Base-by-base conservation (phyloP, 257 asterid species). In the Ocimum tenuiflorum region DNA sequence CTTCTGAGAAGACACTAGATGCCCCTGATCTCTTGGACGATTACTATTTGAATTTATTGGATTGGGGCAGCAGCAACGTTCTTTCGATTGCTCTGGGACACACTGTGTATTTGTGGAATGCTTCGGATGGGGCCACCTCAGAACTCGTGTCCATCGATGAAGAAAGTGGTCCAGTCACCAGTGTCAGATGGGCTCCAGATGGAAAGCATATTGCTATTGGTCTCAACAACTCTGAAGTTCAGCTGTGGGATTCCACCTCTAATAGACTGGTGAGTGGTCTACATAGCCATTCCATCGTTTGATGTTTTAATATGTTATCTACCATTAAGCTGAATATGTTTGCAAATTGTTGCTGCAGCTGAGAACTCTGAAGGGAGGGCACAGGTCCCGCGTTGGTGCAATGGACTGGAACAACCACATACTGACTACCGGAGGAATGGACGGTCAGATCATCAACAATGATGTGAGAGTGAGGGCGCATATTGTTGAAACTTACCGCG, bases 151-250 rank as follows among this genome's bases (percentile, higher is more conserved):
- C 87, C 0, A 29, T 89, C 1, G 95, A 87, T 33, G 98, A 89
- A 53, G 97, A 89, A 65, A 66, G 61, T 71, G 98, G 98, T 15
- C 97, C 97, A 0, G 86, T 89, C 35, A 86, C 97, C 1, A 92
- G 98, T 55, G 84, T 92, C 48, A 89, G 80, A 74, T 92, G 96
- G 96, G 98, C 96, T 67, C 98, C 98, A 18, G 97, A 92, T 35
- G 98, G 97, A 13, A 79, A 63, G 57, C 94, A 92, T 52, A 66
- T 85, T 27, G 95, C 97, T 45, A 81, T 92, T 72, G 98, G 97
- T 33, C 66, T 87, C 53, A 89, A 89, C 76, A 89, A 81, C 74
- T 89, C 95, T 0, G 94, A 87, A 8, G 91, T 90, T 35, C 99
- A 89, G 86, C 84, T 92, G 58, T 92, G 97, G 98, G 98, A 92